Base-by-base conservation (phyloP, 2,329 filamentous ascomycete species). In the Acephala macrosclerotiorum region DNA sequence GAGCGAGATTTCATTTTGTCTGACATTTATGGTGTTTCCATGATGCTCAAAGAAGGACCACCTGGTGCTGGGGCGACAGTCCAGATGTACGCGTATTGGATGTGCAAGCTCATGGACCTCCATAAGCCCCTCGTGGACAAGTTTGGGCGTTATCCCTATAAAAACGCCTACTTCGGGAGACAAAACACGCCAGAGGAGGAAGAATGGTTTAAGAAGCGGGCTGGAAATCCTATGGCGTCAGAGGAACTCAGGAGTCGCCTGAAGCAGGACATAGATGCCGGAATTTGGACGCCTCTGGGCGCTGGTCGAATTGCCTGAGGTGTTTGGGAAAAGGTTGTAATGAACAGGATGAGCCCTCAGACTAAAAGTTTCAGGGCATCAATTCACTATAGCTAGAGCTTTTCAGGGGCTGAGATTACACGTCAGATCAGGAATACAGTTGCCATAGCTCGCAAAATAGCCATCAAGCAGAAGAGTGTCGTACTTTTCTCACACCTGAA, bases 141-240 rank as follows among this genome's bases (percentile, higher is more conserved):
- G 18, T 77, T 69, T 65, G 74, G 71, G n/a, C 65, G 73, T 16
- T 77, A 75, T 64, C 75, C 75, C 9, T 76, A 75, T 42, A 63
- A 68, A 20, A 77, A 78, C 38, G 69, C 63, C 12, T 64, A 68
- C 2, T 58, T 68, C 9, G 72, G 74, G 11, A 68, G 74, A 36
- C 57, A 65, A 16, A 64, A 60, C 47, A 74, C 73, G n/a, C 47
- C 57, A 6, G 73, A 72, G 25, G 75, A 77, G 66, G 47, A 70
- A 22, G 66, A 58, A 42, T 77, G 61, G 61, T n/a, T 22, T 22
- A 47, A 47, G n/a, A 47, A 47, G 42, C 42, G 42, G 42, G 42
- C 16, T 47, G 42, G 42, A 47, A 20, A 20, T 47, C n/a, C 42
- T 18, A 47, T 47, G 42, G n/a, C 42, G 42, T 47, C 42, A 14